Base-by-base conservation (phyloP, 2,329 filamentous ascomycete species). In the Teratosphaeria gauchensis region DNA sequence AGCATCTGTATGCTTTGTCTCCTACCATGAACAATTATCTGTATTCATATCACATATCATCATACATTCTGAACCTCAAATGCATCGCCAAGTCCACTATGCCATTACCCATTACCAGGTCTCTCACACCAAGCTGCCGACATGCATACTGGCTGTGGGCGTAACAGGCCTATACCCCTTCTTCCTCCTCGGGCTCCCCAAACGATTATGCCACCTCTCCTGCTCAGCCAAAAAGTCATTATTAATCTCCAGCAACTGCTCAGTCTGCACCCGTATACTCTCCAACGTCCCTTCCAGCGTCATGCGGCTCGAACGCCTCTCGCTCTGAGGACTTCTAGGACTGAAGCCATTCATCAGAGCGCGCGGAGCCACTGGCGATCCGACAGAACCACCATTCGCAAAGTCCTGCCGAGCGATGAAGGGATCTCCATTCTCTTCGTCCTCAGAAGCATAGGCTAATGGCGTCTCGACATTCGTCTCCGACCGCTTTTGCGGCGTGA, bases 231-330 rank as follows among this genome's bases (percentile, higher is more conserved):
- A 56, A 51, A 72, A 71, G 56, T 72, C 70, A 32, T 70, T 65
- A 55, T 71, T 71, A 57, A 71, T 64, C 59, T 72, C 70, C 19
- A 71, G 56, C 54, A 72, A 57, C 55, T 72, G 70, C 59, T 69
- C 67, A 2, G 69, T 70, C 54, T 72, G 70, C 46, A 71, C 56
- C 11, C 65, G 65, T 32, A 71, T 62, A 53, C 67, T 70, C 33
- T 67, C 68, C 33, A 72, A 57, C 1, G 69, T 70, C 21, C 69
- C 69, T 59, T 71, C 69, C n/a, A 72, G 64, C 16, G 68, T 68
- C 55, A 64, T 62, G 4, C 56, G 46, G 33, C 53, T 55, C 54
- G 30, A 7, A 24, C 19, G 24, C 5, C 38, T 32, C 16, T 59
- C 31, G 9, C 28, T 14, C 31, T 30, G 42, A 48, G 42, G 42